Base-by-base conservation (phyloP, 2,329 filamentous ascomycete genomes). In the Xylaria sp. region DNA sequence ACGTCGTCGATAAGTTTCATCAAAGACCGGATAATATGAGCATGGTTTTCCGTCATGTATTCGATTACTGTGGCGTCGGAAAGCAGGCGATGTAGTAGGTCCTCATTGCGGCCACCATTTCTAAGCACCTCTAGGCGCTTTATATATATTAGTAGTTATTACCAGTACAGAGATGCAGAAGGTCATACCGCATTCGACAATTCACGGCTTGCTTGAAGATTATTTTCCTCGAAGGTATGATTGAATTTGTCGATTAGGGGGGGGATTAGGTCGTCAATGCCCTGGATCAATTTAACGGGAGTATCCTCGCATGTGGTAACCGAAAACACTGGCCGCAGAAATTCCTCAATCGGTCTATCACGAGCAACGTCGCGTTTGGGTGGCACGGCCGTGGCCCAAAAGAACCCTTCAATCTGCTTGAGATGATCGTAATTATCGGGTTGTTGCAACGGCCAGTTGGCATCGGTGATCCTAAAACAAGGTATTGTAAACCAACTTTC, bases 61-160 rank as follows among this genome's bases (percentile, higher is more conserved):
- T 61, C 57, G 2, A 61, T 61, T 19, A 61, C 30, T 24, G 42
- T 61, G 14, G 57, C 57, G 12, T 61, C 42, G 45, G 57, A 61
- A n/a, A 61, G 30, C 7, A 61, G 30, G 17, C 9, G n/a, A n/a
- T 57, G 54, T 12, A 57, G n/a, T 27, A 57, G 34, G 8, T 17
- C 1, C 34, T 9, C 7, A 42, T 57, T 57, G 4, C 34, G 7
- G 14, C 54, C 54, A 27, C 34, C 54, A 6, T 42, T 42, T 42
- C 8, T 39, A 17, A 57, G 54, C 34, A 57, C 54, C 9, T 57
- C 34, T 6, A 9, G 11, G 34, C 54, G 54, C 54, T 57, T 24
- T 12, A 24, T 11, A 39, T n/a, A 27, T 39, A 4, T 57, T 57
- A 57, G 34, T 32, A 6, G 8, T 6, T 5, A 42, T 24, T 32